Evolutionary conservation across 139 green algal genomes (phyloP), one percentile per base, ranked within the genome.

Genomic region (Tetradesmus lagerheimii): DNA sequence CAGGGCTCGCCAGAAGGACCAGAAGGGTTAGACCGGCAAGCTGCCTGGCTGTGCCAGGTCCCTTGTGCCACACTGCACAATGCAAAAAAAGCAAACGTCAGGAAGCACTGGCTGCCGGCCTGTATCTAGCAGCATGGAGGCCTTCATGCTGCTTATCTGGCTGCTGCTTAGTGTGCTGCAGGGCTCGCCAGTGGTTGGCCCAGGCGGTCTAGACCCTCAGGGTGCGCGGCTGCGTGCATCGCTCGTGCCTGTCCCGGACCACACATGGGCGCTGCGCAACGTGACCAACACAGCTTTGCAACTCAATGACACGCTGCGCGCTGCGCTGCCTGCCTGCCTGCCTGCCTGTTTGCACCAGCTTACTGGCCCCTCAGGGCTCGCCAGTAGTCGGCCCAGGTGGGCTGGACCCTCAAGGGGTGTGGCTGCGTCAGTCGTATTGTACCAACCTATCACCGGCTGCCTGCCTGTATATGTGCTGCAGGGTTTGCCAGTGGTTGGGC

Each of bases 271-370:
- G n/a, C 38, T 87, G 67, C 89, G 93, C 38, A 95, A 95, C 41
- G 91, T 95, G 53, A 91, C 93, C 39, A 93, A 92, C 71, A 92
- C n/a, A n/a, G n/a, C n/a, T n/a, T n/a, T n/a, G n/a, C n/a, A n/a
- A n/a, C n/a, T n/a, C n/a, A n/a, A n/a, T n/a, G n/a, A n/a, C n/a
- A n/a, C n/a, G 43, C 43, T 50, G 8, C 43, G 43, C 4, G 43
- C n/a, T n/a, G n/a, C n/a, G n/a, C 43, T 50, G 43, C 43, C 43
- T 50, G 43, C 20, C 57, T 71, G 64, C 64, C 64, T 37, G 64
- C 64, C 64, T 75, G 64, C 62, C 62, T 50, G n/a, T n/a, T n/a
- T n/a, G n/a, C 23, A 31, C 25, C 4, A 31, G 57, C 25, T 6
- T n/a, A 6, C 3, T n/a, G 57, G 34, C n/a, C 0, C 6, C 25